These are phyloP conservation scores for Magnusiomyces paraingens DNA, from an alignment of 1,139 yeast genomes.

Conservation along the genomic window DNA sequence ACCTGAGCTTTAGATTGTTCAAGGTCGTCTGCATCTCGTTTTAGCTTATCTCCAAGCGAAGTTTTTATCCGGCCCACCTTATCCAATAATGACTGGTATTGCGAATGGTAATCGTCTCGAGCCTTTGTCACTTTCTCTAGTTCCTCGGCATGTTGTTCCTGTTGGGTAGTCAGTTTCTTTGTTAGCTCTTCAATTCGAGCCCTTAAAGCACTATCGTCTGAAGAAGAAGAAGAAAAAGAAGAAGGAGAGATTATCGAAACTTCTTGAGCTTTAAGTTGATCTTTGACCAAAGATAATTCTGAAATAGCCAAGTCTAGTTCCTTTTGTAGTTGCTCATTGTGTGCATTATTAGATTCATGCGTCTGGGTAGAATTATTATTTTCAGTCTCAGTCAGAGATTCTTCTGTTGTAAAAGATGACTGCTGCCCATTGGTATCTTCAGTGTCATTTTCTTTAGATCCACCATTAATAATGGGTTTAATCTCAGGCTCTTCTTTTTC, in stretches of 20 bases:
- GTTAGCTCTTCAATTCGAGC: too few relatives aligned
- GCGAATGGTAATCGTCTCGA: slow-evolving; percentile 59
- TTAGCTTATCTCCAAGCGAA: slow-evolving; percentile 63
- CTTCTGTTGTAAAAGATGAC: not conserved
- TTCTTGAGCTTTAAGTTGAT: not conserved
- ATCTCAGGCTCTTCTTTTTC: too few relatives aligned
- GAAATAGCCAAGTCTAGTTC: not conserved
- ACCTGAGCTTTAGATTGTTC: slow-evolving; percentile 32
- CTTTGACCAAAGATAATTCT: not conserved
- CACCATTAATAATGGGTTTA: not conserved
- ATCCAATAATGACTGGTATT: slow-evolving; percentile 68
- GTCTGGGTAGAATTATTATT: not conserved
- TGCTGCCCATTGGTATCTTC: not conserved
- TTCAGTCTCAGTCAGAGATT: not conserved
- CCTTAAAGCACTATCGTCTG: not conserved
- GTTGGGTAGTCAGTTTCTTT: too few relatives aligned
- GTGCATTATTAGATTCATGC: slow-evolving; percentile 7
- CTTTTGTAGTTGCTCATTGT: not conserved
- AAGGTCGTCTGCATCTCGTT: slow-evolving; percentile 39
- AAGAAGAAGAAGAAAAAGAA: not conserved
- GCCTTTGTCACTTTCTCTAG: slow-evolving; percentile 6
- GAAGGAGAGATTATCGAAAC: too few relatives aligned
- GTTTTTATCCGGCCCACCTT: slow-evolving; percentile 76
- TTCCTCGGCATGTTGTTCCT: slow-evolving; percentile 1
- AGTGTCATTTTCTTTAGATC: not conserved